These are phyloP conservation scores for Blastocystis sp. DNA, from an alignment of 352 stramenopile species.

Conservation along the genomic window DNA sequence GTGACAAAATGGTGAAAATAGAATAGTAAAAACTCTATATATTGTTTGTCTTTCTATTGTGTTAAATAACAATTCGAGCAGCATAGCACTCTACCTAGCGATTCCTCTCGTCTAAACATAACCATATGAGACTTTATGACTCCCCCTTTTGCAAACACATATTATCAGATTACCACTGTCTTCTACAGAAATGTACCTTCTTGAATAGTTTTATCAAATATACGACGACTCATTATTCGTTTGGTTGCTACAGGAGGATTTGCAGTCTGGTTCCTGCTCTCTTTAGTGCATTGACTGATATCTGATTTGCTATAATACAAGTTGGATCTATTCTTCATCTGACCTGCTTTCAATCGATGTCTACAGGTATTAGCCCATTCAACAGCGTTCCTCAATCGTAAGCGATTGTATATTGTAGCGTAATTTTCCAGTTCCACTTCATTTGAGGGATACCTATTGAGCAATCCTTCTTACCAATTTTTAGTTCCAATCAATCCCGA, in stretches of 20 bases:
- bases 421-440: not conserved
- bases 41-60: not conserved
- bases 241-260: too few relatives aligned
- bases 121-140: too few relatives aligned
- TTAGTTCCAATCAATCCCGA: not conserved
- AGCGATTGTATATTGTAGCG: not conserved
- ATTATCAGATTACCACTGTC: not conserved
- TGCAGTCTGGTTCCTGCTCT: too few relatives aligned
- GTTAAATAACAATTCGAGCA: too few relatives aligned
- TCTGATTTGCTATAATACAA: not conserved
- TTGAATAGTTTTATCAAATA: too few relatives aligned
- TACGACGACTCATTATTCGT: too few relatives aligned
- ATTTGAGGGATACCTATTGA: not conserved
- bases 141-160: not conserved
- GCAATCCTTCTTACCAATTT: not conserved
- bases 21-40: not conserved
- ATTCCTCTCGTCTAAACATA: too few relatives aligned
- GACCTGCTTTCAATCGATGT: not conserved
- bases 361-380: not conserved
- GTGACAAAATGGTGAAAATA: not conserved
- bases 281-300: too few relatives aligned
- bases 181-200: too few relatives aligned
- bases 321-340: not conserved
- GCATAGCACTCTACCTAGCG: too few relatives aligned
- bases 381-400: not conserved